A percentile compares a stretch with the other conserved stretches of the same genome.
These are phyloP conservation scores for Botryobasidium botryosum DNA, from an alignment of 768 basidiomycete genomes.

Conservation along the genomic window DNA sequence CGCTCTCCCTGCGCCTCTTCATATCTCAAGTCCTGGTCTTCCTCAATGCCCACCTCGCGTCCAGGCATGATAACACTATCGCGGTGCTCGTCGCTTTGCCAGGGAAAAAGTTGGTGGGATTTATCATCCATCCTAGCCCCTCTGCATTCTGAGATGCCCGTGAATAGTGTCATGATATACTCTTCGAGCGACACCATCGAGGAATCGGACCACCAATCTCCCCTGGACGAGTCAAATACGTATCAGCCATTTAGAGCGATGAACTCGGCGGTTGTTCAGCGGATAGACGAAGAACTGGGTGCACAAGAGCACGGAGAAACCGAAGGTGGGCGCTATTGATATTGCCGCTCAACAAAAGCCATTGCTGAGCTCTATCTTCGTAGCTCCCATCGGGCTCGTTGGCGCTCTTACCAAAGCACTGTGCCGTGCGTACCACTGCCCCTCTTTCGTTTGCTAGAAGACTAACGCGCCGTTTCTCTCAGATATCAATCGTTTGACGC, in stretches of 20 bases:
- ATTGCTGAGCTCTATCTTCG: constrained; percentile 9
- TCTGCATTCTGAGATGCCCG: neutral
- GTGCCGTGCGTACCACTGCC: constrained; percentile 45
- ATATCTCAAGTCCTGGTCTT: constrained; percentile 78
- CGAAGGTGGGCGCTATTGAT: too few relatives aligned
- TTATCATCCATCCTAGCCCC: neutral
- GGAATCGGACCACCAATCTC: constrained; percentile 12
- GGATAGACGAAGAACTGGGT: constrained; percentile 48
- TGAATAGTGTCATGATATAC: constrained; percentile 53
- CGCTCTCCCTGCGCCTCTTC: constrained; percentile 52
- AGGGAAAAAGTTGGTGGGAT: constrained; percentile 44
- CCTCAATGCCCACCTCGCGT: constrained; percentile 82
- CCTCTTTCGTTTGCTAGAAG: constrained; percentile 12
- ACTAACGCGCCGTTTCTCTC: too few relatives aligned
- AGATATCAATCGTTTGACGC: constrained; percentile 50
- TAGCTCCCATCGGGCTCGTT: constrained; percentile 58
- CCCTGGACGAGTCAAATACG: constrained; percentile 48
- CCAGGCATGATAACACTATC: constrained; percentile 79
- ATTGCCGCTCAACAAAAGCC: constrained; percentile 13
- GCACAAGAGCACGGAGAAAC: too few relatives aligned
- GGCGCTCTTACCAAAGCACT: constrained; percentile 83
- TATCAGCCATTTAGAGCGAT: constrained; percentile 74
- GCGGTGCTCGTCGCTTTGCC: constrained; percentile 85
- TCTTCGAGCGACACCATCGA: constrained; percentile 35
- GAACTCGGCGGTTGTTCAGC: constrained; percentile 43